Evolutionary conservation across 2,329 filamentous ascomycete species (phyloP), one percentile per base, ranked within the genome.

Genomic region (Pseudogymnoascus sp.): DNA sequence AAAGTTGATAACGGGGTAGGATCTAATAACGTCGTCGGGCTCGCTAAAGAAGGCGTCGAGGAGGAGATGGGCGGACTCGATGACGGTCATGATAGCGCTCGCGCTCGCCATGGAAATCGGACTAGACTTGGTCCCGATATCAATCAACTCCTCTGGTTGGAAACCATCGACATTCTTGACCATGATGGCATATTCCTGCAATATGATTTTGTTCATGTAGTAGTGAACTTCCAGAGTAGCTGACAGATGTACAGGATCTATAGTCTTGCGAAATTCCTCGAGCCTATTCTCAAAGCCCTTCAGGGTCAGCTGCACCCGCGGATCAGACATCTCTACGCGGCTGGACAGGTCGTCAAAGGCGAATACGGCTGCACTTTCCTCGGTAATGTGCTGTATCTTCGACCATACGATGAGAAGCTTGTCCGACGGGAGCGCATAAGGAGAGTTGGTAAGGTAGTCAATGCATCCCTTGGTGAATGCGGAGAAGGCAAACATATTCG

Each of bases 111-210:
- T 77, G 3, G 79, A 75, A 14, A 71, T 69, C 40, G 60, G 71
- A 62, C 63, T 71, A 4, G 65, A 65, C 21, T 68, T 70, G n/a
- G 70, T 65, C 7, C 68, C 16, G 18, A 28, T 61, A 38, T 66
- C 63, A 28, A 59, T 37, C 31, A 21, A 40, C 35, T 66, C 70
- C 7, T 70, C 69, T 3, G 69, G 67, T 33, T 61, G 60, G 35
- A 82, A 82, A 66, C 82, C 78, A 31, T 82, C 78, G 33, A 76
- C 77, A 66, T 82, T 79, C 62, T 84, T 81, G 12, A 81, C 74
- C 65, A 84, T 74, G 71, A 86, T 79, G 5, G 78, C 78, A 42
- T 83, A 77, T 69, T 85, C 84, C 67, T 85, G 80, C 53, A 84
- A 77, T 67, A 80, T 84, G 2, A 85, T 73, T 62, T 78, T 79